phyloP scores from a whole-genome alignment of 257 asterid genomes.

The Scutellaria baicalensis region DNA sequence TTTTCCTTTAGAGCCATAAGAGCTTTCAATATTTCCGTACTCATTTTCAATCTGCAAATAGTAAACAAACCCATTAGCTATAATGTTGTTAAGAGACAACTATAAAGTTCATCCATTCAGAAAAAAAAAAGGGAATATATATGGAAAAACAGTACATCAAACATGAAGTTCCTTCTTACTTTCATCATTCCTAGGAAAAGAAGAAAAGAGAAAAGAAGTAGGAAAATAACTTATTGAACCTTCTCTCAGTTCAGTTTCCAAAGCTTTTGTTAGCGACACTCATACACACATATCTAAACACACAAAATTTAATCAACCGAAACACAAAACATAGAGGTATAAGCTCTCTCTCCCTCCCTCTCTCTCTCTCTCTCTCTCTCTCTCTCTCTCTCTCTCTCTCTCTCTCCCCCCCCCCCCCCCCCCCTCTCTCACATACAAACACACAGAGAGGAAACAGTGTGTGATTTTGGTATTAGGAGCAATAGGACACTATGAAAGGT shows the following conservation, averaged over 20 bases:
- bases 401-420: no score
- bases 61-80: background rate
- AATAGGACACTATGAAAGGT: background rate
- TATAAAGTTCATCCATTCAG: background rate
- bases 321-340: background rate
- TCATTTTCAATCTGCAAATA: constrained; percentile 84
- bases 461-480: background rate
- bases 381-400: no score
- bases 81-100: background rate
- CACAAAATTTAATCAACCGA: background rate
- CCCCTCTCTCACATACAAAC: no score
- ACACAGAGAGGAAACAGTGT: background rate
- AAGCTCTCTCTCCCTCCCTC: background rate
- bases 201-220: background rate
- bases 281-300: background rate
- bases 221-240: background rate
- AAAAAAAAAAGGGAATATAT: background rate
- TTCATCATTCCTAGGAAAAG: background rate
- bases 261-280: background rate
- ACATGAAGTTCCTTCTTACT: background rate
- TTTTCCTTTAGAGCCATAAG: constrained; percentile 65
- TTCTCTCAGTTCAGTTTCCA: background rate
- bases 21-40: constrained; percentile 81
- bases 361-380: no score
- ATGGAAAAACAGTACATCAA: constrained; percentile 1